Conservation (phyloP, 768 basidiomycete genomes). For the Lepiota brunneoincarnata region DNA sequence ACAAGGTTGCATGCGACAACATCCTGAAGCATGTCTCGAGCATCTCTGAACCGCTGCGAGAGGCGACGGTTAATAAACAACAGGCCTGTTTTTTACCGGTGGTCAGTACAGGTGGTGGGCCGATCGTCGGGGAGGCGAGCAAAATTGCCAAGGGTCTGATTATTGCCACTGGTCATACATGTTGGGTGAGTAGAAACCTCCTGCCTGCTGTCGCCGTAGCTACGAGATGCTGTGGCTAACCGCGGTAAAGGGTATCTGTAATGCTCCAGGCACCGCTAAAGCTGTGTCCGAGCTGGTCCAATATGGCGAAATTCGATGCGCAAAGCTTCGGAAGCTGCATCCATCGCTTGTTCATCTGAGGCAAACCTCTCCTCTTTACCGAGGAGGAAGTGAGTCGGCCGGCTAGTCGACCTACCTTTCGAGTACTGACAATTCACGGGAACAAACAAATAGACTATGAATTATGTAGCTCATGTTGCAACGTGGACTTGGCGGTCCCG, state of each 20-base stretch:
- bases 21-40: conserved; percentile 56
- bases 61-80: conserved; percentile 47
- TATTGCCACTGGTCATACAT: conserved; percentile 77
- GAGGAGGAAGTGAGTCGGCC: not conserved
- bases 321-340: conserved; percentile 46
- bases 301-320: conserved; percentile 60
- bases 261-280: conserved; percentile 81
- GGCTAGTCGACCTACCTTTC: not conserved
- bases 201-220: not conserved
- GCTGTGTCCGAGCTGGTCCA: conserved; percentile 70
- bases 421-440: not conserved
- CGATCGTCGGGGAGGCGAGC: conserved; percentile 66
- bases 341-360: conserved; percentile 35
- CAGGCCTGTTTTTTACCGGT: conserved; percentile 80
- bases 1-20: conserved; percentile 50
- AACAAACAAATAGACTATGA: too few relatives aligned
- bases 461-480: too few relatives aligned
- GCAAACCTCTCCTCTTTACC: not conserved
- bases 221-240: not conserved
- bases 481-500: too few relatives aligned
- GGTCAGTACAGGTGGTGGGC: conserved; percentile 55
- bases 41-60: conserved; percentile 55
- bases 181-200: conserved; percentile 52
- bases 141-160: conserved; percentile 59
- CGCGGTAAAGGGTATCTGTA: conserved; percentile 62